These are phyloP conservation scores for Cyclostephanos tholiformis DNA, from an alignment of 108 stramenopile species.

Conservation along the genomic window DNA sequence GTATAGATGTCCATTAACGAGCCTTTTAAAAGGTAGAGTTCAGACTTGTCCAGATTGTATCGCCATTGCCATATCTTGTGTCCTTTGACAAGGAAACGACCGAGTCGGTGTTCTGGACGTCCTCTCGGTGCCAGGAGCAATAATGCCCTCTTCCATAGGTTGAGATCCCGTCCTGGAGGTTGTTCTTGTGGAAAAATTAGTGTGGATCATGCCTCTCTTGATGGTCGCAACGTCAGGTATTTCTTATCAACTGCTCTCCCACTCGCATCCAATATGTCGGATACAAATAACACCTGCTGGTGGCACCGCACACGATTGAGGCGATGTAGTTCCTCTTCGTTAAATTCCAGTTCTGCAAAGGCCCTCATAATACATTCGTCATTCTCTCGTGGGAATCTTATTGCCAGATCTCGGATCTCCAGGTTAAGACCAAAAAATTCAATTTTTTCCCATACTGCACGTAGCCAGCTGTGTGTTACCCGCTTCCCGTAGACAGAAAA, in stretches of 20 bases:
- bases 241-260: background rate
- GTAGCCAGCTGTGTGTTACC: constrained; percentile 10
- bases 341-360: background rate
- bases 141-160: background rate
- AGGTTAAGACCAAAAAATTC: background rate
- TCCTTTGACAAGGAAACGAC: background rate
- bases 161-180: background rate
- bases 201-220: background rate
- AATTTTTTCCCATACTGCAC: background rate
- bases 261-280: background rate
- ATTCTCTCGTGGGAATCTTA: background rate
- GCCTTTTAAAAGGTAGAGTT: background rate
- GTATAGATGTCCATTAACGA: background rate
- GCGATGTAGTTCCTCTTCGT: background rate
- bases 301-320: background rate
- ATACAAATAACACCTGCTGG: background rate
- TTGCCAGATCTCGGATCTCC: no score
- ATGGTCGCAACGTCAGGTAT: background rate
- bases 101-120: background rate
- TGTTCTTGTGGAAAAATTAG: background rate
- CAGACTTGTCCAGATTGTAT: background rate
- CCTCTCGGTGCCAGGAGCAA: background rate
- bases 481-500: background rate
- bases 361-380: background rate
- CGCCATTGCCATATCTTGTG: background rate